Percentiles rank a stretch among this genome's conserved stretches.
phyloP scores from a whole-genome alignment of 78 protist genomes.

The Dictyostelium firmibasis region DNA sequence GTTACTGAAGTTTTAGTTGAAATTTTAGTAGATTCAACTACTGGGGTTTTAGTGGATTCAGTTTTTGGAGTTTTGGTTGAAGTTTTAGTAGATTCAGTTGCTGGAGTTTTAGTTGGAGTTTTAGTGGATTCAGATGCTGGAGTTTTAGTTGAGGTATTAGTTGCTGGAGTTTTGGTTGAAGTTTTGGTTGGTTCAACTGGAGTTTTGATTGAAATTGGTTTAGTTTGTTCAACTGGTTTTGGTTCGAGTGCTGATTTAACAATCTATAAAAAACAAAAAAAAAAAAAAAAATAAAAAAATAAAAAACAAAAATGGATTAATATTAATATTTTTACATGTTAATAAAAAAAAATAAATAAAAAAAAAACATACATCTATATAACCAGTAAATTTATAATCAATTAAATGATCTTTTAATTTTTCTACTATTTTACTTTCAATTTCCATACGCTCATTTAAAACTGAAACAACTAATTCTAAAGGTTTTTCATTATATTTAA shows the following conservation, averaged over 20 bases:
- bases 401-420: not conserved
- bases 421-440: not conserved
- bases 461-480: too few species aligned
- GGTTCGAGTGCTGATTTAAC: too few species aligned
- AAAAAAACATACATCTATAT: slow-evolving; percentile 7
- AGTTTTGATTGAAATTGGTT: too few species aligned
- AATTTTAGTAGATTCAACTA: not conserved
- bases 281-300: not conserved
- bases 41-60: too few species aligned
- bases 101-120: not conserved
- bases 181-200: too few species aligned
- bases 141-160: not conserved
- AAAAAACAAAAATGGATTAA: too few species aligned
- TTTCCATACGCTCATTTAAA: not conserved
- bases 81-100: too few species aligned
- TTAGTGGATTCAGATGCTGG: not conserved
- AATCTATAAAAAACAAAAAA: not conserved
- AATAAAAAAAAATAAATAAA: not conserved
- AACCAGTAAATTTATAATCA: slow-evolving; percentile 12
- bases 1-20: not conserved
- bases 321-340: not conserved
- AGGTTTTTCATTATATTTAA: not conserved
- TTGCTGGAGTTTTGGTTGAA: too few species aligned
- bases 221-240: too few species aligned
- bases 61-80: too few species aligned